Base-by-base conservation (phyloP, 768 basidiomycete species). In the Scleroderma citrinum region DNA sequence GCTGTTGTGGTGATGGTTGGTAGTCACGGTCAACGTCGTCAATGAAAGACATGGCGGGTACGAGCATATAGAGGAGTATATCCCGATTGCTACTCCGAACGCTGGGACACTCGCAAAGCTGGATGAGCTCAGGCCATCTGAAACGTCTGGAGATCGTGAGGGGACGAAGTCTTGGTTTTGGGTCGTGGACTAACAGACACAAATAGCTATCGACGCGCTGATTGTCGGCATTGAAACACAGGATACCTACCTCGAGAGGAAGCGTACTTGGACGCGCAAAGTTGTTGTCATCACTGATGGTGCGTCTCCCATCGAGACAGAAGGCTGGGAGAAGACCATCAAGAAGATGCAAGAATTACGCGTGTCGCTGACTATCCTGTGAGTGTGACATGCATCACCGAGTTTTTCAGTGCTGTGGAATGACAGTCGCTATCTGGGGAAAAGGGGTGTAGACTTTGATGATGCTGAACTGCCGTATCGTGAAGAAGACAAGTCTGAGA, bases 391-490 rank as follows among this genome's bases (percentile, higher is more conserved):
- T 17, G 20, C 7, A 16, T 21, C 13, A 23, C 11, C 32, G 7
- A 23, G 10, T 26, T 34, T n/a, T 26, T 29, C 5, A 8, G 26
- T 29, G 26, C 26, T 29, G 26, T 44, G 24, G 24, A n/a, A 23
- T 42, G 11, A 16, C 14, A 10, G 20, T 14, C 13, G 13, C 14
- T 42, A 12, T 34, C 32, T 30, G 29, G 5, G 19, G 30, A 55
- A 94, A 92, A n/a, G 92, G 92, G 5, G 76, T 92, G 37, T n/a
- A n/a, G 89, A 92, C 65, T 94, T 95, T 67, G 89, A 82, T 44
- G 88, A 92, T 57, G 81, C 83, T 32, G 78, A 81, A 17, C 66
- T 77, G 12, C 77, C 67, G 1, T 87, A 77, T 59, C 62, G 70
- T 10, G 85, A 92, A 61, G 76, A 83, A 45, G 69, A 80, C 53